phyloP scores from a whole-genome alignment of 805 yeast species.

The Metschnikowia borealis region DNA sequence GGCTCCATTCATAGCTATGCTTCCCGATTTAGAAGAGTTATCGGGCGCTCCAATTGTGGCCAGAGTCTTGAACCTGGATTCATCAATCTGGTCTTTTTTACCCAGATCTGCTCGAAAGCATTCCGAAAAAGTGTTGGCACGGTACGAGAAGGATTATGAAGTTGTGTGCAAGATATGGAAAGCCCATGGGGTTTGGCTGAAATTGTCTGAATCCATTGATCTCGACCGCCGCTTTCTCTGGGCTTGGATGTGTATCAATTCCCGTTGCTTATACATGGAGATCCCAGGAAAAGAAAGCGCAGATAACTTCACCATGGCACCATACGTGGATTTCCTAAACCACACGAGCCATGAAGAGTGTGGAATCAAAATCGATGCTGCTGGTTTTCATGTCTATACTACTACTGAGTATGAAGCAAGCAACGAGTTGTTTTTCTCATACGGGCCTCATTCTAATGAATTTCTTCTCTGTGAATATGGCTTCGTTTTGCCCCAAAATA shows the following conservation, averaged over 20 bases:
- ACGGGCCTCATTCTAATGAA: constrained; percentile 87
- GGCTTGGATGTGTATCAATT: constrained; percentile 85
- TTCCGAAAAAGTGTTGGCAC: constrained; percentile 35
- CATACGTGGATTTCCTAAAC: constrained; percentile 83
- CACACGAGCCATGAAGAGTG: constrained; percentile 59
- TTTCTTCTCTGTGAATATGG: constrained; percentile 86
- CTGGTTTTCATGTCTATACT: constrained; percentile 51
- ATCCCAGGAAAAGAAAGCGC: constrained; percentile 49
- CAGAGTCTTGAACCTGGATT: constrained; percentile 34
- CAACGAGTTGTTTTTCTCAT: constrained; percentile 68
- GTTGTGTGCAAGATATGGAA: constrained; percentile 20
- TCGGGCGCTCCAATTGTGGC: constrained; percentile 59
- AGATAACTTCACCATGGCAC: constrained; percentile 86
- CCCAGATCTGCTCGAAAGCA: constrained; percentile 44
- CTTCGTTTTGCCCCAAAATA: constrained; percentile 55
- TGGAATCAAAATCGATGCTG: constrained; percentile 39
- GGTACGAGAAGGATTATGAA: constrained; percentile 46
- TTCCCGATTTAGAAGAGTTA: constrained; percentile 59
- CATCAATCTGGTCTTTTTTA: constrained; percentile 32
- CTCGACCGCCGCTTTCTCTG: constrained; percentile 43
- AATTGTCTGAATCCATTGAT: constrained; percentile 18
- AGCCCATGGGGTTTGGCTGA: background rate
- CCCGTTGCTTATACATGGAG: constrained; percentile 83
- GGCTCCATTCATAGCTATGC: constrained; percentile 61
- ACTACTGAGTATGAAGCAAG: constrained; percentile 23